phyloP scores from a whole-genome alignment of 768 basidiomycete genomes.

The Mycena floridula region DNA sequence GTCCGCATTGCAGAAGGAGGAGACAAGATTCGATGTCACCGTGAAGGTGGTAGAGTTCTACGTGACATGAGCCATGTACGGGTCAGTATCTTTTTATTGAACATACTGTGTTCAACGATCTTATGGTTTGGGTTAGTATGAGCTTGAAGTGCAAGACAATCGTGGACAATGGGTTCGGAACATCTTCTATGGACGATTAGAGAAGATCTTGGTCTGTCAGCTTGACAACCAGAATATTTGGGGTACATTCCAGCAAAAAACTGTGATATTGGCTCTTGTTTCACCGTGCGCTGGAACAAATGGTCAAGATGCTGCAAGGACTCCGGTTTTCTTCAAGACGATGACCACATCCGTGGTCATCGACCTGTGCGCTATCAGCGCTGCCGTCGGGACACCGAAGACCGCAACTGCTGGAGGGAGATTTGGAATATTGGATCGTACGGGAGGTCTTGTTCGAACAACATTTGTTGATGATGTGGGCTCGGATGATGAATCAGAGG shows the following conservation, averaged over 20 bases:
- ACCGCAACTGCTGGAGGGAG: constrained; percentile 6
- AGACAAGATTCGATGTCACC: constrained; percentile 13
- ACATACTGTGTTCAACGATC: neutral
- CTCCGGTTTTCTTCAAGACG: constrained; percentile 2
- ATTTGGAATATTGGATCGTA: constrained; percentile 15
- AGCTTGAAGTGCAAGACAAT: constrained; percentile 4
- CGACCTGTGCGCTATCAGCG: constrained; percentile 9
- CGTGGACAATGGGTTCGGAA: neutral
- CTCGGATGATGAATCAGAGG: neutral
- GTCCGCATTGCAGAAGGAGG: constrained; percentile 18
- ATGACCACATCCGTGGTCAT: constrained; percentile 4
- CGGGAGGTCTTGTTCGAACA: constrained; percentile 2
- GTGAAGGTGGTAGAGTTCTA: neutral
- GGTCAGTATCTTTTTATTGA: constrained; percentile 6
- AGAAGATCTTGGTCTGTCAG: constrained; percentile 10
- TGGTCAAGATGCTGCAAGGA: constrained; percentile 7
- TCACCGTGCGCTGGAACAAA: constrained; percentile 8
- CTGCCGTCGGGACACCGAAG: constrained; percentile 11
- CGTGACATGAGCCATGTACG: constrained; percentile 13
- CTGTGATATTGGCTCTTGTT: constrained; percentile 10
- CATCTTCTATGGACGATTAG: constrained; percentile 11
- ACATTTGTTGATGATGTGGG: constrained; percentile 7
- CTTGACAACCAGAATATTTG: constrained; percentile 4
- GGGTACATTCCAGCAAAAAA: constrained; percentile 2
- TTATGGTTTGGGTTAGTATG: constrained; percentile 3